Percentiles rank a stretch among this genome's conserved stretches.
Evolutionary conservation across 495 filamentous ascomycete genomes (phyloP).

Genomic region (Penicillium dipodomyicola): DNA sequence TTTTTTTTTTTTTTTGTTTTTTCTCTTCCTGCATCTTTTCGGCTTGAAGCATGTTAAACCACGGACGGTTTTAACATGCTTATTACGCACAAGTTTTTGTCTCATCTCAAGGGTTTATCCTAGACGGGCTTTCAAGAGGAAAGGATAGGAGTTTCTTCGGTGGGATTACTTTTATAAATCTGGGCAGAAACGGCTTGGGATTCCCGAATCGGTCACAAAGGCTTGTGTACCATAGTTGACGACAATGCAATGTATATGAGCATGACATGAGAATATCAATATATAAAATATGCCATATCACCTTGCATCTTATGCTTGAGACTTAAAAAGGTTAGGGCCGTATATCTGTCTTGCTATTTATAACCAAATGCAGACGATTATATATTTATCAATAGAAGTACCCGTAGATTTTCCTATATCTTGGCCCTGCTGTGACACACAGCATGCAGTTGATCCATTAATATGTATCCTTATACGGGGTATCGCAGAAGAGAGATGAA

Average conservation of each 20-base stretch:
- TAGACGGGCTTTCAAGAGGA: constrained; percentile 24
- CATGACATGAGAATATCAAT: constrained; percentile 1
- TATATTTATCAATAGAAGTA: too few relatives aligned
- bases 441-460: too few relatives aligned
- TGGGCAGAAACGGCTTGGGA: constrained; percentile 21
- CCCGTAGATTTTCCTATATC: too few relatives aligned
- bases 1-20: constrained; percentile 11
- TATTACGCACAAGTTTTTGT: constrained; percentile 26
- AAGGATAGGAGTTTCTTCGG: constrained; percentile 28
- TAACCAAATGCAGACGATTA: too few relatives aligned
- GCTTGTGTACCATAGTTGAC: constrained; percentile 30
- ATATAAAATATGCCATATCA: neutral
- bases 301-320: too few relatives aligned
- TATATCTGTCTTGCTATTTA: too few relatives aligned
- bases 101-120: constrained; percentile 20
- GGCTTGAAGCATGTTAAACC: constrained; percentile 22
- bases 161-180: constrained; percentile 20
- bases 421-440: too few relatives aligned
- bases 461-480: too few relatives aligned
- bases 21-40: constrained; percentile 25
- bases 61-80: constrained; percentile 16
- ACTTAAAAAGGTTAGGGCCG: too few relatives aligned
- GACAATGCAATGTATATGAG: constrained; percentile 28
- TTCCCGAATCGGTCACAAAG: constrained; percentile 12
- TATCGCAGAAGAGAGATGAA: too few relatives aligned